Evolutionary conservation across 495 filamentous ascomycete species (phyloP).

Genomic region (Aspergillus coremiiformis): DNA sequence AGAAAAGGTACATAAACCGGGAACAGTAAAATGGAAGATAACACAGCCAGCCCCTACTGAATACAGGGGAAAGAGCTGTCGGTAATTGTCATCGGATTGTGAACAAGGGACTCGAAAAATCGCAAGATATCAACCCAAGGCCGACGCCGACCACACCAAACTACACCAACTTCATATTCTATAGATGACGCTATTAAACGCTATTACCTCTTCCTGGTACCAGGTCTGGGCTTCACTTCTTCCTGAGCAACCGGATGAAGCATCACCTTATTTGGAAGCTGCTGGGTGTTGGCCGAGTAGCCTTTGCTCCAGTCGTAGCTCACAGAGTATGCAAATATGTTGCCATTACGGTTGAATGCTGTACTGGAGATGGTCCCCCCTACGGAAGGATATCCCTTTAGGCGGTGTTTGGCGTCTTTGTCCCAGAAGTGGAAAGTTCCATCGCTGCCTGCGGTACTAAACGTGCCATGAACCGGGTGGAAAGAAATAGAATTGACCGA

Average conservation of each 20-base stretch:
- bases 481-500: slow-evolving; percentile 85
- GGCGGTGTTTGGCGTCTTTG: slow-evolving; percentile 75
- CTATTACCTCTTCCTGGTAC: slow-evolving; percentile 63
- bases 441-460: slow-evolving; percentile 83
- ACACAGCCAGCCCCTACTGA: neutral
- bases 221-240: slow-evolving; percentile 74
- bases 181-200: neutral
- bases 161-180: neutral
- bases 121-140: neutral
- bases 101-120: neutral
- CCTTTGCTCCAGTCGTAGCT: slow-evolving; percentile 97
- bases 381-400: slow-evolving; percentile 82
- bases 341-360: slow-evolving; percentile 67
- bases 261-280: slow-evolving; percentile 76
- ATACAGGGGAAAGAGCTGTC: neutral
- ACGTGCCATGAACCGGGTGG: slow-evolving; percentile 80
- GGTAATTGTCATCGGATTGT: neutral
- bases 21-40: neutral
- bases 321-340: slow-evolving; percentile 82
- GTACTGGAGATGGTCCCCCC: slow-evolving; percentile 73
- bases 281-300: slow-evolving; percentile 61
- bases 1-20: neutral
- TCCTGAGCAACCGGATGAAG: slow-evolving; percentile 69
- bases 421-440: slow-evolving; percentile 91
- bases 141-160: slow-evolving; percentile 1